Conservation (phyloP, 176 grass and related monocot genomes). For the Cenchrus purpureus region DNA sequence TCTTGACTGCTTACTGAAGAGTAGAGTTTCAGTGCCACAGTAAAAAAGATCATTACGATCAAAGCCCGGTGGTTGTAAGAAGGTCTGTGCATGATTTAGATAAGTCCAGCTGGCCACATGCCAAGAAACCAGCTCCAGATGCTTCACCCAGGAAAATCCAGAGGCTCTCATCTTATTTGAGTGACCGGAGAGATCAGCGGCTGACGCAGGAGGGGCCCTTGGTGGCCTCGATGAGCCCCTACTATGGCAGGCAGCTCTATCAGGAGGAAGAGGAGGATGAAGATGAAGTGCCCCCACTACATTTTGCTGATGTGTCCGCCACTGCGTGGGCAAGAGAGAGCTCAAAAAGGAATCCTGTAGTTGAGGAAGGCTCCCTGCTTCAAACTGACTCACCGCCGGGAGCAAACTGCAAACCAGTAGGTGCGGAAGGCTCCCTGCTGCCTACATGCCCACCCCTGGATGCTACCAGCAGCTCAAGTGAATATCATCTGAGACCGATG, state of each 20-base stretch:
- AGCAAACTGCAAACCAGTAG: constrained; percentile 53
- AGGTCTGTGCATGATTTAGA: constrained; percentile 33
- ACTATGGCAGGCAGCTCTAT: no score
- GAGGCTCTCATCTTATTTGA: constrained; percentile 66
- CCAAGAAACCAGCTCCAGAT: constrained; percentile 41
- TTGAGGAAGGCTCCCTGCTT: constrained; percentile 9
- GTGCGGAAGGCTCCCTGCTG: constrained; percentile 18
- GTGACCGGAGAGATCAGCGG: no score
- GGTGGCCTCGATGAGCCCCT: no score
- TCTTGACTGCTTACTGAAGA: constrained; percentile 49
- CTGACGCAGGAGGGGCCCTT: no score
- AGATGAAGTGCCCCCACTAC: neutral
- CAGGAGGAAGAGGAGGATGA: neutral
- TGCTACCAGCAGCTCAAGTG: neutral
- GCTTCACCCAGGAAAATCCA: constrained; percentile 74
- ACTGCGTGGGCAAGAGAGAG: neutral
- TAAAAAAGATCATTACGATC: constrained; percentile 33
- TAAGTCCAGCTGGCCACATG: constrained; percentile 48
- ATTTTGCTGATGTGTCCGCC: neutral
- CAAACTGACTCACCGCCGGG: constrained; percentile 7
- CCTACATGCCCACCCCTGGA: neutral
- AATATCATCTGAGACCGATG: neutral
- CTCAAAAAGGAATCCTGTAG: neutral
- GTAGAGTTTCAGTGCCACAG: constrained; percentile 8
- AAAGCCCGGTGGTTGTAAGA: constrained; percentile 32